Evolutionary conservation across 2,329 filamentous ascomycete genomes (phyloP).

Genomic region (Arthrobotrys conoides): DNA sequence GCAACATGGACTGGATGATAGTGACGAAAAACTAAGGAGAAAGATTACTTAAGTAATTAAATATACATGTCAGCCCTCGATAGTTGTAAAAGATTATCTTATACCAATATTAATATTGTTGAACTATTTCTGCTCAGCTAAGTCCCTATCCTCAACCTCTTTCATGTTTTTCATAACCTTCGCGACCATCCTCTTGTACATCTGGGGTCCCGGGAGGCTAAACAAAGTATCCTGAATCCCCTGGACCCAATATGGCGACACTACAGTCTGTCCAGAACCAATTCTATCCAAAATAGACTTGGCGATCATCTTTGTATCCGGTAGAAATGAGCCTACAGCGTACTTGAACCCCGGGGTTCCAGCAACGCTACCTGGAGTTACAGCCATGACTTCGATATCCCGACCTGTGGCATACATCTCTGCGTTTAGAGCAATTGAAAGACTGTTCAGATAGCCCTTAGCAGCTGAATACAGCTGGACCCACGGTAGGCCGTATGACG

Average conservation of each 20-base stretch:
- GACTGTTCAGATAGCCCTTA: conserved; percentile 45
- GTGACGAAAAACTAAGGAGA: too few relatives aligned
- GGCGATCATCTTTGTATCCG: conserved; percentile 36
- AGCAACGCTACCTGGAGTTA: conserved; percentile 33
- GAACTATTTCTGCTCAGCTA: conserved; percentile 4
- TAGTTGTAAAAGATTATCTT: too few relatives aligned
- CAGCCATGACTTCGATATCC: conserved; percentile 49
- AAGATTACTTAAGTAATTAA: too few relatives aligned
- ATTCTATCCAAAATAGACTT: conserved; percentile 50
- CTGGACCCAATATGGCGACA: conserved; percentile 50
- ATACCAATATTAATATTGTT: too few relatives aligned
- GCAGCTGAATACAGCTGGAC: conserved; percentile 46
- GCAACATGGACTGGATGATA: too few relatives aligned
- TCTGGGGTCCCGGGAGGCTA: conserved; percentile 15
- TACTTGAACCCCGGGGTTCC: conserved; percentile 41
- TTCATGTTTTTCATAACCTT: conserved; percentile 40
- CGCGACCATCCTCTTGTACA: conserved; percentile 42
- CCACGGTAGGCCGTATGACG: conserved; percentile 40
- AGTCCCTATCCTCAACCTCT: conserved; percentile 28
- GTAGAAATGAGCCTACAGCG: conserved; percentile 8
- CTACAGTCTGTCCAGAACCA: conserved; percentile 21
- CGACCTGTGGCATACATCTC: conserved; percentile 50
- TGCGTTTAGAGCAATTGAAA: conserved; percentile 44
- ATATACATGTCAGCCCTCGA: too few relatives aligned
- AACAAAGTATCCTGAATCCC: conserved; percentile 39